Evolutionary conservation across 306 rosid species (phyloP).

Genomic region (Sesbania bispinosa): DNA sequence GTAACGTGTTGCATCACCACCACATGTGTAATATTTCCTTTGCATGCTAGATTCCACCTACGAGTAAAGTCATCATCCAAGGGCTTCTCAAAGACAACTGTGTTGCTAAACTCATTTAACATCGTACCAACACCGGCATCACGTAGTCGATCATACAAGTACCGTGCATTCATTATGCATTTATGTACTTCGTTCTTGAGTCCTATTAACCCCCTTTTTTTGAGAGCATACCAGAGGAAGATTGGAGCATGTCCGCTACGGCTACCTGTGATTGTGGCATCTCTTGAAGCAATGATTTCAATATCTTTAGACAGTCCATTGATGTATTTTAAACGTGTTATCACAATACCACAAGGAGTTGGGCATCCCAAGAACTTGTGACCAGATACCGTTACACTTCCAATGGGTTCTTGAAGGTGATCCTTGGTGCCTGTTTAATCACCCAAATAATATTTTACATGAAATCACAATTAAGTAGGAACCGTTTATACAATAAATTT

Average conservation of each 20-base stretch:
- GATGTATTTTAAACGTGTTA: slow-evolving; percentile 46
- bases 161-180: slow-evolving; percentile 52
- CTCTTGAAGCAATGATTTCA: slow-evolving; percentile 64
- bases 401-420: slow-evolving; percentile 18
- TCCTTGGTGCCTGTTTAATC: slow-evolving; percentile 7
- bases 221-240: slow-evolving; percentile 67
- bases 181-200: slow-evolving; percentile 60
- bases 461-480: background rate
- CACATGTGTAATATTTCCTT: slow-evolving; percentile 55
- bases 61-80: slow-evolving; percentile 46
- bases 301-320: slow-evolving; percentile 52
- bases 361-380: slow-evolving; percentile 31
- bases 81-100: slow-evolving; percentile 63
- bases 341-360: slow-evolving; percentile 19
- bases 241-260: slow-evolving; percentile 66
- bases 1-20: slow-evolving; percentile 20
- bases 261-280: slow-evolving; percentile 74
- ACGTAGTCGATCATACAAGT: background rate
- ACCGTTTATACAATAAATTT: too few species aligned
- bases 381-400: slow-evolving; percentile 12
- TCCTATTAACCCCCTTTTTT: slow-evolving; percentile 57
- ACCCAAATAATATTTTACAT: background rate
- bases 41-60: slow-evolving; percentile 62
- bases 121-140: background rate
- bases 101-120: slow-evolving; percentile 5